Conservation (phyloP, 192 early-diverging fungal genomes). For the Coemansia sp. region DNA sequence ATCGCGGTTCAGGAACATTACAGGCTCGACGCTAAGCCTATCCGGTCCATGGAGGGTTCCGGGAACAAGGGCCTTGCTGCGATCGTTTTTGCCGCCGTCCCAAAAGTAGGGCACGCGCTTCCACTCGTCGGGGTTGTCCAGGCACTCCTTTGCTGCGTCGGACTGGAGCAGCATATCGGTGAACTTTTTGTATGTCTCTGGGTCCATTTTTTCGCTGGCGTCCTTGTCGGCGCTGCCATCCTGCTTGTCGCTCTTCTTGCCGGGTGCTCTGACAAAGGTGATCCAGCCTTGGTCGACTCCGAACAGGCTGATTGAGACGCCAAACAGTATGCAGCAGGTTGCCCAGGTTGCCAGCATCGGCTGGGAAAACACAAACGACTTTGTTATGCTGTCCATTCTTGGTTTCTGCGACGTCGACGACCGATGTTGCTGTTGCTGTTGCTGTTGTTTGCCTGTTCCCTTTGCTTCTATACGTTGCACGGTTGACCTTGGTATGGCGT, state of each 20-base stretch:
- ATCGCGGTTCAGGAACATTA: slow-evolving; percentile 46
- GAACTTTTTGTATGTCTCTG: slow-evolving; percentile 6
- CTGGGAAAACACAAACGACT: slow-evolving; percentile 30
- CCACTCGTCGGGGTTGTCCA: slow-evolving; percentile 40
- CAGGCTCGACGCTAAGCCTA: slow-evolving; percentile 40
- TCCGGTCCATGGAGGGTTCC: slow-evolving; percentile 31
- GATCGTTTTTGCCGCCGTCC: slow-evolving; percentile 10
- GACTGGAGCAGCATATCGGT: slow-evolving; percentile 25
- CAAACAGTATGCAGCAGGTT: slow-evolving; percentile 44
- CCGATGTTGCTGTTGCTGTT: neutral
- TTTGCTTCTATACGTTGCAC: slow-evolving; percentile 14
- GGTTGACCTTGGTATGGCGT: slow-evolving; percentile 44
- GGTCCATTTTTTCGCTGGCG: neutral
- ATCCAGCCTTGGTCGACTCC: slow-evolving; percentile 49
- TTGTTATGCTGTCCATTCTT: slow-evolving; percentile 2
- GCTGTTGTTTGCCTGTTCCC: slow-evolving; percentile 1
- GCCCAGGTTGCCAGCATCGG: slow-evolving; percentile 52
- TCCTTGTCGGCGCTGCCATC: neutral
- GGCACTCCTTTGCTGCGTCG: slow-evolving; percentile 32
- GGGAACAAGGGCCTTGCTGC: slow-evolving; percentile 16
- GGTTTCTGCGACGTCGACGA: neutral
- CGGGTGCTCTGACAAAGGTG: slow-evolving; percentile 10
- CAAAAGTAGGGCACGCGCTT: slow-evolving; percentile 52
- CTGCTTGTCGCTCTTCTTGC: neutral
- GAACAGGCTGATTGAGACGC: slow-evolving; percentile 29